phyloP scores from a whole-genome alignment of 2,329 filamentous ascomycete species.

The Dissoconium aciculare region DNA sequence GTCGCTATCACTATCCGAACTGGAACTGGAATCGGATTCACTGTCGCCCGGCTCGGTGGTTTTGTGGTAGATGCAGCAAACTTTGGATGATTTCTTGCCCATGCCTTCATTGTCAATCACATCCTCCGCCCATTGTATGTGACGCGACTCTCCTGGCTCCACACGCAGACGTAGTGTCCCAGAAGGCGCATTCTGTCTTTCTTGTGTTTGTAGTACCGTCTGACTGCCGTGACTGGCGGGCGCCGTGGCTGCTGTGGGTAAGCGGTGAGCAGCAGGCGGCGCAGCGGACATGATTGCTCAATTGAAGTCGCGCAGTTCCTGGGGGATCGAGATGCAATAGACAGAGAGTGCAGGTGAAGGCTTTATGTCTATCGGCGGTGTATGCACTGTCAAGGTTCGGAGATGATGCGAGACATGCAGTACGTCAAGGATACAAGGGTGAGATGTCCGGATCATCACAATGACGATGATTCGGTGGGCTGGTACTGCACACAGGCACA shows the following conservation, averaged over 20 bases:
- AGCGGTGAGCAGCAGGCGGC: slow-evolving; percentile 6
- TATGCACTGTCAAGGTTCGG: no score
- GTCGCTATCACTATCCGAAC: slow-evolving; percentile 37
- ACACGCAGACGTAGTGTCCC: slow-evolving; percentile 27
- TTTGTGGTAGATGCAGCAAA: slow-evolving; percentile 98
- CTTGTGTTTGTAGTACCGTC: slow-evolving; percentile 18
- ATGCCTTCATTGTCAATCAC: slow-evolving; percentile 93
- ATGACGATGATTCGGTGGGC: no score
- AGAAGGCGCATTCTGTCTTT: slow-evolving; percentile 14
- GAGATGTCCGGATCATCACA: no score
- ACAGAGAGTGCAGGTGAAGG: no score
- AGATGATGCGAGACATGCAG: no score
- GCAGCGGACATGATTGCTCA: no score
- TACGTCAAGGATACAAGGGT: no score
- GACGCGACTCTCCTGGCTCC: slow-evolving; percentile 32
- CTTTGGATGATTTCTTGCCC: slow-evolving; percentile 89
- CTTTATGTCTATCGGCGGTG: no score
- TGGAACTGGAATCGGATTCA: slow-evolving; percentile 42
- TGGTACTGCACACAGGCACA: no score
- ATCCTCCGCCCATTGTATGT: slow-evolving; percentile 82
- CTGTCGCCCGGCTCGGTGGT: slow-evolving; percentile 71
- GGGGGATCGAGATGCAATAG: no score
- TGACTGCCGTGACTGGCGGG: slow-evolving; percentile 19
- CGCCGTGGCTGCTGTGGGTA: slow-evolving; percentile 13
- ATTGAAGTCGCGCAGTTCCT: no score